A percentile compares a stretch with the other conserved stretches of the same genome.
Conservation (phyloP, 2,329 filamentous ascomycete genomes). For the Claviceps sp. region DNA sequence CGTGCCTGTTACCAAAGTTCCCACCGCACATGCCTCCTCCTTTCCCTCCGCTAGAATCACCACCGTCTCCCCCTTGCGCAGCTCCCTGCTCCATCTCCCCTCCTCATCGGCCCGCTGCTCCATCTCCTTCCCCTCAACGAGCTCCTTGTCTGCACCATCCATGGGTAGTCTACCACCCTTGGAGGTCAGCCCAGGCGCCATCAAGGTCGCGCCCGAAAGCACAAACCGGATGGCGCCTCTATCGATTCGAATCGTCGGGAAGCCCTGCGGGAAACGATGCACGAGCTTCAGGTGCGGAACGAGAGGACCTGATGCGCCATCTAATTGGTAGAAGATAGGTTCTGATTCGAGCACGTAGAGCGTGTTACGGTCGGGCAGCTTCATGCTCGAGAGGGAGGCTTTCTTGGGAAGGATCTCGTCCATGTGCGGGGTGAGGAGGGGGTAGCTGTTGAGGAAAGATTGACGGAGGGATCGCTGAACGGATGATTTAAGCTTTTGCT, state of each 20-base stretch:
- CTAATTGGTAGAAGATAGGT: slow-evolving; percentile 86
- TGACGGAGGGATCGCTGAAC: slow-evolving; percentile 77
- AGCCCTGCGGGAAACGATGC: slow-evolving; percentile 75
- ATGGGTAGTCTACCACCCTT: slow-evolving; percentile 67
- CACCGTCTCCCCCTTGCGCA: slow-evolving; percentile 71
- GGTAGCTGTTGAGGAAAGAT: slow-evolving; percentile 73
- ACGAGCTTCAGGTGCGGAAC: slow-evolving; percentile 82
- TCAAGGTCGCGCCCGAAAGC: slow-evolving; percentile 80
- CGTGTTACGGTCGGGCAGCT: slow-evolving; percentile 79
- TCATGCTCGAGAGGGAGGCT: slow-evolving; percentile 75
- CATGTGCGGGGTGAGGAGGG: slow-evolving; percentile 72
- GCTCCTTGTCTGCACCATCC: slow-evolving; percentile 20
- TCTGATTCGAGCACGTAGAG: slow-evolving; percentile 70
- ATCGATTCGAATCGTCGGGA: slow-evolving; percentile 80
- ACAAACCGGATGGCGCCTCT: slow-evolving; percentile 95
- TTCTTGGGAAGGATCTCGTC: slow-evolving; percentile 96
- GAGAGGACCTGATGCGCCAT: slow-evolving; percentile 47
- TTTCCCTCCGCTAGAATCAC: slow-evolving; percentile 90
- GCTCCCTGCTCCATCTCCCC: slow-evolving; percentile 48
- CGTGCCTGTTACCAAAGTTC: slow-evolving; percentile 69
- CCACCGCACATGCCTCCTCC: slow-evolving; percentile 78
- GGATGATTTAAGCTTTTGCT: slow-evolving; percentile 95
- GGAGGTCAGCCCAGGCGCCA: slow-evolving; percentile 87
- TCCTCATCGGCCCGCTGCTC: slow-evolving; percentile 31
- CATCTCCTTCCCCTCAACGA: slow-evolving; percentile 29